Evolutionary conservation across 2,329 filamentous ascomycete species (phyloP).

Genomic region (Piedraia hortae): DNA sequence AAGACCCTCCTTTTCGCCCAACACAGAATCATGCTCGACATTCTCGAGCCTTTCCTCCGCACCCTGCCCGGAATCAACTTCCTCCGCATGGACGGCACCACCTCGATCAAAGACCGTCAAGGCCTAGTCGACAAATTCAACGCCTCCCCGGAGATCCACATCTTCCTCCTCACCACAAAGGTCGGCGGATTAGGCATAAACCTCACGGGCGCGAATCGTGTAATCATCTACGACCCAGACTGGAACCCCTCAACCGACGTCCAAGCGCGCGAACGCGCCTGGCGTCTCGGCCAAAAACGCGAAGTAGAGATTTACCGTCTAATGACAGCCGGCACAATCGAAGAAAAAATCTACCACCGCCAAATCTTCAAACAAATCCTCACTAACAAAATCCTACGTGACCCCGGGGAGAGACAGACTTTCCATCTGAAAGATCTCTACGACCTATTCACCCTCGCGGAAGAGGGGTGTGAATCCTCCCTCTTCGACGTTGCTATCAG

Average conservation of each 20-base stretch:
- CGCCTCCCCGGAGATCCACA: conserved; percentile 44
- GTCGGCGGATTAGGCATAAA: conserved; percentile 88
- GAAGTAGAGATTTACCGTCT: conserved; percentile 89
- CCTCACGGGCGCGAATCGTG: conserved; percentile 74
- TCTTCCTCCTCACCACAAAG: conserved; percentile 85
- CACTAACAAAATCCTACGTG: conserved; percentile 82
- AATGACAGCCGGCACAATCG: conserved; percentile 95
- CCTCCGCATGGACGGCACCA: conserved; percentile 79
- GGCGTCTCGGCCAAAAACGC: conserved; percentile 81
- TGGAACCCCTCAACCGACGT: conserved; percentile 96
- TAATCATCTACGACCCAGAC: conserved; percentile 95
- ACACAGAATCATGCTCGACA: conserved; percentile 82
- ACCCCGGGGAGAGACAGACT: conserved; percentile 75
- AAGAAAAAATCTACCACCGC: conserved; percentile 96
- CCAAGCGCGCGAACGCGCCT: conserved; percentile 82
- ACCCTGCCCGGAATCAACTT: conserved; percentile 44
- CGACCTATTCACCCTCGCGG: conserved; percentile 62
- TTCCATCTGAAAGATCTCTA: conserved; percentile 78
- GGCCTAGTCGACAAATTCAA: conserved; percentile 84
- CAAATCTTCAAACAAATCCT: conserved; percentile 98
- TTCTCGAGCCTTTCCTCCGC: conserved; percentile 57
- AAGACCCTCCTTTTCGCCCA: conserved; percentile 87
- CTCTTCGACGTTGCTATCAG: conserved; percentile 14
- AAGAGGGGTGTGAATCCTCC: conserved; percentile 7
- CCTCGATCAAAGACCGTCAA: conserved; percentile 69